Base-by-base conservation (phyloP, 805 yeast genomes). In the Middelhovenomyces tepae region DNA sequence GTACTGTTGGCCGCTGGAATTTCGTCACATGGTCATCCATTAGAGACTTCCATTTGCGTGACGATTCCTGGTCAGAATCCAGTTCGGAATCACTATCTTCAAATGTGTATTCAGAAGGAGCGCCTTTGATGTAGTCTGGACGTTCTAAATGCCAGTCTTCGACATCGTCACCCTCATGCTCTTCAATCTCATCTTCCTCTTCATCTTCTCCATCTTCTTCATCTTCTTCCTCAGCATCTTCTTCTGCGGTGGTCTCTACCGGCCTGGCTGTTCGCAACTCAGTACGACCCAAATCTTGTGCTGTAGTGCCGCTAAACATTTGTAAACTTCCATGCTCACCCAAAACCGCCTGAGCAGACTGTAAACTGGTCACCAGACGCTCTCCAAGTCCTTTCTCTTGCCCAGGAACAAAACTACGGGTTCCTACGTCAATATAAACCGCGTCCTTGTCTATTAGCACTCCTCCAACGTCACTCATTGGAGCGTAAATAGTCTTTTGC, bases 401-500 rank as follows among this genome's bases (percentile, higher is more conserved):
- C 26, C 81, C 80, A 1, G 72, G 66, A 11, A 68, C 72, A 54
- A 81, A 81, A 28, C 54, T 58, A 28, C 56, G 54, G 19, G 57
- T 43, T 1, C 85, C 86, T 6, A 82, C 75, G 48, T 82, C 96
- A 39, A 91, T 84, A 50, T 87, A 91, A 2, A 91, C 98, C 6
- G 98, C 95, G 63, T 91, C 99, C 53, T 81, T 87, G 61, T 91
- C 99, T 40, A 91, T 85, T 44, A 91, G 65, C 22, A 91, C 94
- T 56, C 99, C 99, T 37, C 96, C 96, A n/a, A 91, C 95, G 58
- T 91, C 97, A 29, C 96, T 83, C 99, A 91, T 91, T 31, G 99
- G 99, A 0, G 98, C 99, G 57, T 93, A 91, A 2, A 91, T 85
- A 45, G 85, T 74, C 56, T 87, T 91, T 54, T 85, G 94, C 47